Evolutionary conservation across 257 asterid species (phyloP).

Genomic region (Jacaranda copaia): DNA sequence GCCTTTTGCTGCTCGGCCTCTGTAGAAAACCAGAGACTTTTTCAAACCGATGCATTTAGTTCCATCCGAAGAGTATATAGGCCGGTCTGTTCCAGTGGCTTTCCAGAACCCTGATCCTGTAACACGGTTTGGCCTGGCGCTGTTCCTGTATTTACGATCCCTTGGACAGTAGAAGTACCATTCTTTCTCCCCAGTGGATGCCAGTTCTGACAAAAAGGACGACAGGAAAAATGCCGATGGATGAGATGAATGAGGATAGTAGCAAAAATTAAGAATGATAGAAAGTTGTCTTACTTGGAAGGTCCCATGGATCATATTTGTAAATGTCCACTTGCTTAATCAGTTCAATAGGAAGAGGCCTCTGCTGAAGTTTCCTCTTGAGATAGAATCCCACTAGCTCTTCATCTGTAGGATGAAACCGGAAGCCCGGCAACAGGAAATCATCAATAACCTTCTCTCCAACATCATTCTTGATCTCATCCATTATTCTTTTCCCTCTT

Average conservation of each 20-base stretch:
- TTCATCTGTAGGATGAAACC: slow-evolving; percentile 90
- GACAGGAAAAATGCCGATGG: no score
- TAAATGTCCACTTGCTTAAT: slow-evolving; percentile 85
- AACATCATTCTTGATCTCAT: slow-evolving; percentile 53
- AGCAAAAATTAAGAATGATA: not conserved
- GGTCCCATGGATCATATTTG: slow-evolving; percentile 95
- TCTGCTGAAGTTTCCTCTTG: slow-evolving; percentile 68
- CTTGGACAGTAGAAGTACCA: slow-evolving; percentile 88
- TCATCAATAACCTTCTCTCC: slow-evolving; percentile 66
- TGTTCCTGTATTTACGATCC: slow-evolving; percentile 75
- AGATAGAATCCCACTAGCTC: slow-evolving; percentile 83
- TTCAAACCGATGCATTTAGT: slow-evolving; percentile 72
- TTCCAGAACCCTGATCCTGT: slow-evolving; percentile 85
- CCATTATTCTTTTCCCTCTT: slow-evolving; percentile 38
- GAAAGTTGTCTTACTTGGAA: slow-evolving; percentile 65
- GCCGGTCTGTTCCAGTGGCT: slow-evolving; percentile 85
- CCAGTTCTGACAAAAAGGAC: slow-evolving; percentile 45
- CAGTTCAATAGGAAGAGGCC: slow-evolving; percentile 70
- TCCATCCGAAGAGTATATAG: slow-evolving; percentile 71
- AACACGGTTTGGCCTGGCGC: slow-evolving; percentile 76
- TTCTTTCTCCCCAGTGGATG: slow-evolving; percentile 75
- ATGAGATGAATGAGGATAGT: not conserved
- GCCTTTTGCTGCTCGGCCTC: slow-evolving; percentile 86
- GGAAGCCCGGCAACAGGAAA: slow-evolving; percentile 78
- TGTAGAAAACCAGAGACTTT: slow-evolving; percentile 76